Evolutionary conservation across 1,284 basidiomycete genomes (phyloP), one percentile per base, ranked within the genome.

Genomic region (Sphagnurus paluster): DNA sequence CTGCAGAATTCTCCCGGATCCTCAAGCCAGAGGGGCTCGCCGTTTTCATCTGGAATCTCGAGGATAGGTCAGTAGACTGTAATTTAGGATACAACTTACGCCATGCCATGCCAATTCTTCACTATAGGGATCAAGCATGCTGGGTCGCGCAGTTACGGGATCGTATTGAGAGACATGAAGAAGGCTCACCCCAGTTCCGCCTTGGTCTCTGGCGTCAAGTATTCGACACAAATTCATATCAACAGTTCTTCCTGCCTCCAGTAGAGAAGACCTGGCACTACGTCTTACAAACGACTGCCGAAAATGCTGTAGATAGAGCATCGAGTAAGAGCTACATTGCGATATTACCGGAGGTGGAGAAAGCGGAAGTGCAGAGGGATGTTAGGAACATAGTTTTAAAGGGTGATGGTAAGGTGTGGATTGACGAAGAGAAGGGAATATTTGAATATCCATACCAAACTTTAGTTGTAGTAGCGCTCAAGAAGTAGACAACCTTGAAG

Each of bases 31-130:
- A 68, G 24, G 89, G 87, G 4, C 63, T 75, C 5, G 71, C 82
- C n/a, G 80, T 72, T 2, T 71, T 87, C 47, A 79, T 90, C 36
- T 91, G 89, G 88, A 91, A 90, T 63, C 65, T 90, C 26, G 88
- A 89, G 63, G 82, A 90, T 63, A 73, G 82, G 84, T 81, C 52
- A 42, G 69, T 52, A 10, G 32, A 29, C 7, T 40, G 20, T 19
- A 9, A 14, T 16, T 34, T 21, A 6, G 14, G 5, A 23, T 20
- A 13, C 3, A 28, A 16, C 8, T 4, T 30, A 41, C 23, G 20
- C 37, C 36, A 14, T 35, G 34, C 25, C 21, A 41, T 24, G 20
- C 37, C 36, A 14, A 37, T 36, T 28, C 21, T 38, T 30, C 3
- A 16, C 39, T 34, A 11, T 54, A 87, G 87, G 49, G 75, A 81